phyloP scores from a whole-genome alignment of 2,329 filamentous ascomycete genomes.

The Fusarium hainanense region DNA sequence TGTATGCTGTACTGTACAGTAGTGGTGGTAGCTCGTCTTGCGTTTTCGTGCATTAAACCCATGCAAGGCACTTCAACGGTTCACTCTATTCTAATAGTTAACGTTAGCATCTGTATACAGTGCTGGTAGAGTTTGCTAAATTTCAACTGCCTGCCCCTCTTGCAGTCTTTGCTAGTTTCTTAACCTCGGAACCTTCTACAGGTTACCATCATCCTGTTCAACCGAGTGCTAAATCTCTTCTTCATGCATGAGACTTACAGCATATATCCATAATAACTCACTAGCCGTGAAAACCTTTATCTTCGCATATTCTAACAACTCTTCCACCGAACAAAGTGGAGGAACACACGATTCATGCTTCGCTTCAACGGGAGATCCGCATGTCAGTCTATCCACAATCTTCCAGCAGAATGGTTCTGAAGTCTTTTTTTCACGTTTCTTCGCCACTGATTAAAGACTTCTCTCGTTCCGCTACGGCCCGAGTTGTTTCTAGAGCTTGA shows the following conservation, averaged over 20 bases:
- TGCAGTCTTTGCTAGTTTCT: slow-evolving; percentile 10
- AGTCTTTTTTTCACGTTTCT: not conserved
- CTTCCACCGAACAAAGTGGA: not conserved
- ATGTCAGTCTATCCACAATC: not conserved
- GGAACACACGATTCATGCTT: slow-evolving; percentile 11
- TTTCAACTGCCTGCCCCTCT: not conserved
- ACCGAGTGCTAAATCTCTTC: not conserved
- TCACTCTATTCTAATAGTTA: not conserved
- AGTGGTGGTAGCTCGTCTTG: not conserved
- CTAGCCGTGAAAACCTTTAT: slow-evolving; percentile 4
- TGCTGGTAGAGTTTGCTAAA: not conserved
- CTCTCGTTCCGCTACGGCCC: slow-evolving; percentile 6
- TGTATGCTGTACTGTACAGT: not conserved
- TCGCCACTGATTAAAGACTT: slow-evolving; percentile 10
- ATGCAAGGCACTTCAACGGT: not conserved
- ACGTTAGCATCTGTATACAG: not conserved
- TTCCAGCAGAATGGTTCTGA: not conserved
- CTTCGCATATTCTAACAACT: not conserved
- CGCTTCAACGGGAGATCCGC: not conserved
- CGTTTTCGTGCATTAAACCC: not conserved
- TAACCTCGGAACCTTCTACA: not conserved
- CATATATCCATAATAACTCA: not conserved
- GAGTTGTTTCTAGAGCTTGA: slow-evolving; percentile 4
- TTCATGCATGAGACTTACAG: not conserved
- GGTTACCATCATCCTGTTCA: not conserved